Evolutionary conservation across 805 yeast genomes (phyloP), one percentile per base, ranked within the genome.

Genomic region (Candida xiaguanensis): DNA sequence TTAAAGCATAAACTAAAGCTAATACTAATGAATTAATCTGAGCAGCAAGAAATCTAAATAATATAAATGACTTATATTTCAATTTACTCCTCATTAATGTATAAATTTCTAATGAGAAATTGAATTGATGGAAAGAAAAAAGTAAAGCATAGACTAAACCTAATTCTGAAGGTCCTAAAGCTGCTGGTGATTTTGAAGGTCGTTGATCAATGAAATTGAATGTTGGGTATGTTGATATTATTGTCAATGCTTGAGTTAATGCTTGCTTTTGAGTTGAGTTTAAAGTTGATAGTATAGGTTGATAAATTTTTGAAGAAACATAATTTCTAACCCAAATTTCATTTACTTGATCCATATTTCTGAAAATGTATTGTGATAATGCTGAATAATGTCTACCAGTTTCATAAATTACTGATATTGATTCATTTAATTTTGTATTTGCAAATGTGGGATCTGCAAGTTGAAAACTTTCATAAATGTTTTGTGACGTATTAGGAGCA

Each of bases 121-220:
- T 59, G 50, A 58, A 61, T 44, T 61, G 67, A 41, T 62, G 63
- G 45, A 62, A 56, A 16, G 65, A 52, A 39, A 61, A 59, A 18
- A 62, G 38, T 35, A 49, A 55, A 8, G 65, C 61, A 39, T 62
- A 62, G 14, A 62, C 51, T 25, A 62, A 44, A 3, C 66, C 67
- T 27, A 62, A 40, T 40, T 58, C 63, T 4, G 62, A 50, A 5
- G 67, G 67, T 1, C 66, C 67, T 16, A 62, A 40, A 5, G 50
- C 55, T 3, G 52, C 58, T 5, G 64, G 27, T 7, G 51, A 40
- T 8, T 13, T 16, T 1, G 53, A 33, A 3, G 55, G 58, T 8
- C 57, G 48, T 35, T 46, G 25, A 39, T 62, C 62, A 2, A 48
- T 36, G 17, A 51, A 22, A 22, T 47, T 45, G 35, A 62, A 46